Conservation (phyloP, 805 yeast genomes). For the Grigorovia humatica region DNA sequence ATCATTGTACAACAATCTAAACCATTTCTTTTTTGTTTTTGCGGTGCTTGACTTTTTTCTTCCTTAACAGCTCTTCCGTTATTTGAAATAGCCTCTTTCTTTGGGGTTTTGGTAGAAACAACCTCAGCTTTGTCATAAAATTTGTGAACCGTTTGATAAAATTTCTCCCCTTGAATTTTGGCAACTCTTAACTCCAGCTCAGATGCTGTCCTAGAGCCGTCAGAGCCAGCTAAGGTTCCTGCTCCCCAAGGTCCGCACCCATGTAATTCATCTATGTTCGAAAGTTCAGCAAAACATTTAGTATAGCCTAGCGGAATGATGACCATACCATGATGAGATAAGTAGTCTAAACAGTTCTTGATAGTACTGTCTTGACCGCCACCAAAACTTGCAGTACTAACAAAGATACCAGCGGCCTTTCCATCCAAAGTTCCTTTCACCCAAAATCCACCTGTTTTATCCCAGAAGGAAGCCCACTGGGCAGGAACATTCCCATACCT, state of each 20-base stretch:
- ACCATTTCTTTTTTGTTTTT: neutral
- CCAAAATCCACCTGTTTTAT: slow-evolving; percentile 69
- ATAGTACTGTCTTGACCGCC: slow-evolving; percentile 76
- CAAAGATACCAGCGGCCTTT: slow-evolving; percentile 64
- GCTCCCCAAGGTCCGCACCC: slow-evolving; percentile 89
- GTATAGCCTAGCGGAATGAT: slow-evolving; percentile 71
- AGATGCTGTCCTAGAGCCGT: slow-evolving; percentile 63
- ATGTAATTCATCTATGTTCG: slow-evolving; percentile 55
- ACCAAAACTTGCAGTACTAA: slow-evolving; percentile 61
- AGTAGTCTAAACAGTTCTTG: slow-evolving; percentile 44
- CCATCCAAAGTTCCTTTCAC: slow-evolving; percentile 58
- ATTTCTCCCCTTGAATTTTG: slow-evolving; percentile 53
- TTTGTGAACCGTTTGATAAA: slow-evolving; percentile 38
- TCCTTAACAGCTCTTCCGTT: neutral
- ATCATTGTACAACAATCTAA: neutral
- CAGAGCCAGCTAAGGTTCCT: slow-evolving; percentile 64
- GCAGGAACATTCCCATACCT: slow-evolving; percentile 69
- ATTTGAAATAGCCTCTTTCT: neutral
- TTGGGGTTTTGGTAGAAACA: neutral
- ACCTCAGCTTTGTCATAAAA: slow-evolving; percentile 9
- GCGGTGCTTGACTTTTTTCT: neutral
- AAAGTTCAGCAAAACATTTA: slow-evolving; percentile 42
- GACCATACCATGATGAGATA: slow-evolving; percentile 69
- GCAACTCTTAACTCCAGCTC: slow-evolving; percentile 58
- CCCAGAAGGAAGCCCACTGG: slow-evolving; percentile 71